A percentile compares a stretch with the other conserved stretches of the same genome.
Evolutionary conservation across 192 early-diverging fungal genomes (phyloP).

Genomic region (Coemansia sp.): DNA sequence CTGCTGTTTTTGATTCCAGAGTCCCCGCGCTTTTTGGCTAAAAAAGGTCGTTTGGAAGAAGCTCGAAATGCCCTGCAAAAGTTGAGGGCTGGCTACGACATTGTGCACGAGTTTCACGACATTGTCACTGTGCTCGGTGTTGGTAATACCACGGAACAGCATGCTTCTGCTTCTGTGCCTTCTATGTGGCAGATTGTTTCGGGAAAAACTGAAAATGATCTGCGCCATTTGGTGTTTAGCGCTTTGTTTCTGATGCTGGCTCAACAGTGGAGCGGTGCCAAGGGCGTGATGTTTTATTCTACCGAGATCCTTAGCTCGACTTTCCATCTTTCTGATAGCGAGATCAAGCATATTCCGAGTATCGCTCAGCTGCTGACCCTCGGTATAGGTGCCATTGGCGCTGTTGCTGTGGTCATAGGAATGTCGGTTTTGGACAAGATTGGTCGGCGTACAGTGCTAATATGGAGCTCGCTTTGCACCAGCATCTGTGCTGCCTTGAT

Average conservation of each 20-base stretch:
- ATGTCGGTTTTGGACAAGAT: slow-evolving; percentile 70
- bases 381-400: slow-evolving; percentile 72
- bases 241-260: slow-evolving; percentile 68
- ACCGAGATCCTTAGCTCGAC: slow-evolving; percentile 65
- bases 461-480: slow-evolving; percentile 60
- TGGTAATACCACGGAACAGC: slow-evolving; percentile 1
- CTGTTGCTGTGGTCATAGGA: slow-evolving; percentile 69
- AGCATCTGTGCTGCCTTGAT: slow-evolving; percentile 59
- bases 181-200: slow-evolving; percentile 42
- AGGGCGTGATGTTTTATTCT: slow-evolving; percentile 85
- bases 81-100: slow-evolving; percentile 51
- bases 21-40: slow-evolving; percentile 67
- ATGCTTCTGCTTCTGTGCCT: slow-evolving; percentile 25
- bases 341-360: slow-evolving; percentile 52
- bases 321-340: slow-evolving; percentile 35
- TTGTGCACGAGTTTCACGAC: slow-evolving; percentile 57
- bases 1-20: slow-evolving; percentile 75
- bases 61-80: slow-evolving; percentile 52
- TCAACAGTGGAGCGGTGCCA: slow-evolving; percentile 90
- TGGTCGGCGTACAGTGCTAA: slow-evolving; percentile 60
- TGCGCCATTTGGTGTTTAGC: slow-evolving; percentile 61
- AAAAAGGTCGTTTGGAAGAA: slow-evolving; percentile 54
- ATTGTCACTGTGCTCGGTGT: slow-evolving; percentile 49
- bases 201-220: slow-evolving; percentile 44
- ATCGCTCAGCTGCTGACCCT: slow-evolving; percentile 70